phyloP scores from a whole-genome alignment of 2,329 filamentous ascomycete genomes.

The Microsporum ferrugineum region DNA sequence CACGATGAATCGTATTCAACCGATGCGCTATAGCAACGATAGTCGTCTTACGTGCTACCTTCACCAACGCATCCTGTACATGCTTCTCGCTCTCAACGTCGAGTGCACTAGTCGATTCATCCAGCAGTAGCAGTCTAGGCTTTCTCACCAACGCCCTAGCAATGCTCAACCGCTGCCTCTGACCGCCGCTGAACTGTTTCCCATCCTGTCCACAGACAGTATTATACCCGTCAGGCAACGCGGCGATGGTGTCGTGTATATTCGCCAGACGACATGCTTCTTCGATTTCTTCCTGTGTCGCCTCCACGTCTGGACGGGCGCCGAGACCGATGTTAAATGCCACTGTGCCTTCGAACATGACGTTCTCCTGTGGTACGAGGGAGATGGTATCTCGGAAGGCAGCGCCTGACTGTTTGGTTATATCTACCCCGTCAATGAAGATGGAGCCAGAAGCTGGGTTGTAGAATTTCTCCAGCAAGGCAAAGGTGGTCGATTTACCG shows the following conservation, averaged over 20 bases:
- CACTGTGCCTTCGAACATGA: slow-evolving; percentile 39
- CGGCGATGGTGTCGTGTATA: slow-evolving; percentile 56
- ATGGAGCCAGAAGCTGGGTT: slow-evolving; percentile 40
- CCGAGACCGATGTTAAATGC: slow-evolving; percentile 38
- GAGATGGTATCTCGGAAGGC: slow-evolving; percentile 36
- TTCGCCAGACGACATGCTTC: slow-evolving; percentile 57
- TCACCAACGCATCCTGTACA: slow-evolving; percentile 34
- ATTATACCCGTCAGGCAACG: slow-evolving; percentile 54
- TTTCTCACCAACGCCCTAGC: slow-evolving; percentile 46
- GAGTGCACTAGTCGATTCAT: slow-evolving; percentile 50
- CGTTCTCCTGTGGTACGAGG: slow-evolving; percentile 39
- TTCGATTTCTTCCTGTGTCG: slow-evolving; percentile 50
- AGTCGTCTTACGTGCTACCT: slow-evolving; percentile 25
- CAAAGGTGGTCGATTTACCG: slow-evolving; percentile 56
- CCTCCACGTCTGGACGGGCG: slow-evolving; percentile 43
- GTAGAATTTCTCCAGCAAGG: slow-evolving; percentile 46
- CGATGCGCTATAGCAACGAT: slow-evolving; percentile 34
- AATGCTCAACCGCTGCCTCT: slow-evolving; percentile 48
- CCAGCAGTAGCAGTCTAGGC: slow-evolving; percentile 47
- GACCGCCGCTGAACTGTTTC: slow-evolving; percentile 45
- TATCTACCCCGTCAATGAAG: slow-evolving; percentile 42
- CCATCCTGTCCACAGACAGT: slow-evolving; percentile 49
- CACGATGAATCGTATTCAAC: slow-evolving; percentile 36
- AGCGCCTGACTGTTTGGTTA: slow-evolving; percentile 29
- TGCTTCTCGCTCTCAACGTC: slow-evolving; percentile 44